Conservation (phyloP, 805 yeast species). For the Saturnispora halmiae region DNA sequence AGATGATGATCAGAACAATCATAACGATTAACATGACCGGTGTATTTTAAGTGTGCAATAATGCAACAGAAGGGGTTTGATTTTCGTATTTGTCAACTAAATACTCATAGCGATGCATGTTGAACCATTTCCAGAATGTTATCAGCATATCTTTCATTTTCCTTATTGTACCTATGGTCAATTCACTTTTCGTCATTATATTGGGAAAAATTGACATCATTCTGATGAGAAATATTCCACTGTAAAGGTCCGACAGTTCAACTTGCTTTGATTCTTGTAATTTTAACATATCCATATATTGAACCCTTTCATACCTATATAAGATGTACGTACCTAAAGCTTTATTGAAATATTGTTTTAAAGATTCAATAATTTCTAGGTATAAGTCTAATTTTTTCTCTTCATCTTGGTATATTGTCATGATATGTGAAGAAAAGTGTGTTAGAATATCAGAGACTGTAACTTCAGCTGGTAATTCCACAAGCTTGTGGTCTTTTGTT, state of each 20-base stretch:
- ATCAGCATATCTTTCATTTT: conserved; percentile 48
- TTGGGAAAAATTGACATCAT: conserved; percentile 75
- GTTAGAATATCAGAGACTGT: conserved; percentile 46
- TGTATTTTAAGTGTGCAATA: conserved; percentile 13
- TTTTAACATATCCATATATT: conserved; percentile 41
- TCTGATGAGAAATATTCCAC: conserved; percentile 74
- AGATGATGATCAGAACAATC: not conserved
- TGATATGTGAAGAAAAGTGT: conserved; percentile 32
- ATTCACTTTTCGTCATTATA: conserved; percentile 63
- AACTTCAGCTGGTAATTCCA: conserved; percentile 50
- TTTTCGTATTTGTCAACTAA: conserved; percentile 40
- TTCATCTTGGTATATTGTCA: conserved; percentile 34
- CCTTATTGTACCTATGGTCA: conserved; percentile 67
- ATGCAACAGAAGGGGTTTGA: conserved; percentile 32
- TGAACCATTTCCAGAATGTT: conserved; percentile 44
- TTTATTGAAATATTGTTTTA: conserved; percentile 65
- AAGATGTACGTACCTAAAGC: conserved; percentile 59
- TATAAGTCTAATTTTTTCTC: conserved; percentile 42
- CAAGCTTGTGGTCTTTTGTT: conserved; percentile 68
- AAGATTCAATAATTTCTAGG: conserved; percentile 62
- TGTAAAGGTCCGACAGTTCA: conserved; percentile 45
- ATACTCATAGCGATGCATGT: conserved; percentile 31
- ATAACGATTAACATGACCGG: not conserved
- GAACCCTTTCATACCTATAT: conserved; percentile 71
- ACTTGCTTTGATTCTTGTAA: conserved; percentile 22